Conservation (phyloP, 495 filamentous ascomycete genomes). For the Penicillium steckii region DNA sequence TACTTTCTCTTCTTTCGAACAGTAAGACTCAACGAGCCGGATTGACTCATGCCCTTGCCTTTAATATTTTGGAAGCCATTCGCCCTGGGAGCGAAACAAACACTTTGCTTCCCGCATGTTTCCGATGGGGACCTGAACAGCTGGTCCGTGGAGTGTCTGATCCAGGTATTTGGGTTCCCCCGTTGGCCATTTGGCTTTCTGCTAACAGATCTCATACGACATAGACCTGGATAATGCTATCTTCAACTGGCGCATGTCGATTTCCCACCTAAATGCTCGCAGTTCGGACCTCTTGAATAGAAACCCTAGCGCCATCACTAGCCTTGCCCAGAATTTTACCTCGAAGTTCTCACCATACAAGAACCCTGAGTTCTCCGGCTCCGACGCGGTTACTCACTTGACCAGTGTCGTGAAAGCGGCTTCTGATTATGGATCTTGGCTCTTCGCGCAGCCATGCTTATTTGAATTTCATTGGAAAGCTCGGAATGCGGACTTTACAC, state of each 20-base stretch:
- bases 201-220: not conserved
- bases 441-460: conserved; percentile 27
- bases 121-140: not conserved
- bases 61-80: conserved; percentile 17
- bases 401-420: conserved; percentile 13
- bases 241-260: conserved; percentile 31
- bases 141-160: not conserved
- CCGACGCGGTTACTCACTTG: conserved; percentile 16
- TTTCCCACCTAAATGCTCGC: conserved; percentile 14
- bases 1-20: conserved; percentile 14
- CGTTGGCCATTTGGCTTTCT: not conserved
- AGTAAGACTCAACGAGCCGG: conserved; percentile 11
- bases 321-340: conserved; percentile 18
- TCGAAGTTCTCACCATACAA: conserved; percentile 20
- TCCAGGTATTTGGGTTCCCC: not conserved
- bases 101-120: conserved; percentile 17
- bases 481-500: not conserved
- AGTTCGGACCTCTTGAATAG: not conserved
- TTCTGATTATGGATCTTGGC: conserved; percentile 22
- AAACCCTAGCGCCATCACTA: not conserved
- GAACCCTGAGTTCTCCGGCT: conserved; percentile 5
- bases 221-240: conserved; percentile 5
- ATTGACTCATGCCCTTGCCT: conserved; percentile 20
- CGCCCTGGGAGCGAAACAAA: conserved; percentile 3
- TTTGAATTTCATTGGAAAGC: conserved; percentile 20